Base-by-base conservation (phyloP, 176 grass and related monocot genomes). In the Ensete ventricosum region DNA sequence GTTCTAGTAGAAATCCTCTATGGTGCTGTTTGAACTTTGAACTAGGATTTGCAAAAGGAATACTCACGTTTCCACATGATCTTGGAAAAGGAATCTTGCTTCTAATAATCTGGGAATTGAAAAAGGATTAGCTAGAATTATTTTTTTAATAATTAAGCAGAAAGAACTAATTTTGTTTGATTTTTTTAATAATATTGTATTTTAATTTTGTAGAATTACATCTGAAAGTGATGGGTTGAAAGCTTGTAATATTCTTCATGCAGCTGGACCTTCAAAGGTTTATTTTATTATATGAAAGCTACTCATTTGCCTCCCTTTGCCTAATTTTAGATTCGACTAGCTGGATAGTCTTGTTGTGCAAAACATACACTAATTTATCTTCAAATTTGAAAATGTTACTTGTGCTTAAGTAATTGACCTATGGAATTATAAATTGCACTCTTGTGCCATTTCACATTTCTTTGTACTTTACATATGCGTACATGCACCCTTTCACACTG, bases 191-290 rank as follows among this genome's bases (percentile, higher is more conserved):
- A 43, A 43, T 43, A 6, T 43, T 0, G 5, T 69, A 21, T 8
- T 78, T n/a, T 54, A 55, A 8, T 55, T 43, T 82, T 92, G 72
- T 80, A 93, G 95, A 74, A 84, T 99, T 77, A 85, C 59, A 57
- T 89, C 82, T 11, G 88, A 91, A 82, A 64, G 83, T 82, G 90
- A 99, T 85, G 95, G 95, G 20, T 78, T 91, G 76, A 82, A 85
- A 86, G 95, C 95, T 89, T 99, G 95, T 49, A 88, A 91, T 89
- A 82, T 76, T 67, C 84, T 99, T 71, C 95, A 99, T 86, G 73
- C 66, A 79, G 80, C 86, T 76, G 95, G 95, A 77, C 84, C 95
- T 74, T 76, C 11, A 57, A 99, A 94, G 88, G 95, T 99, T 85
- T 77, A 78, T 49, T 81, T 78, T 21, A 21, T 10, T 64, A 70